These are phyloP conservation scores for Amanita exitialis DNA, from an alignment of 768 basidiomycete genomes.

Conservation along the genomic window DNA sequence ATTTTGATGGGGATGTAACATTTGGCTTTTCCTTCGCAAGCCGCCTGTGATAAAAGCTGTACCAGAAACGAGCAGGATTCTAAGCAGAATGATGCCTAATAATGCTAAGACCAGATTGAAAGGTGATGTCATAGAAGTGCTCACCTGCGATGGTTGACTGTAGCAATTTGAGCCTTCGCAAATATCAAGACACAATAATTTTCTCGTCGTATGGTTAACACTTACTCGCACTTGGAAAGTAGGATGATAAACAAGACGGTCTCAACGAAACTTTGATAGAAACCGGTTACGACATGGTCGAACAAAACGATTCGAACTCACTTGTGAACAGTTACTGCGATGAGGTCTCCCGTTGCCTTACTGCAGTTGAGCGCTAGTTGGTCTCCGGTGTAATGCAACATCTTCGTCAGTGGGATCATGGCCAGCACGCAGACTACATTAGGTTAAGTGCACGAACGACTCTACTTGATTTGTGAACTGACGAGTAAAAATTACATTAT, in stretches of 20 bases:
- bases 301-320: slow-evolving; percentile 15
- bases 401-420: slow-evolving; percentile 35
- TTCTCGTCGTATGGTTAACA: slow-evolving; percentile 9
- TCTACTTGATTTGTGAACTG: background rate
- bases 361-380: slow-evolving; percentile 48
- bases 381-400: slow-evolving; percentile 40
- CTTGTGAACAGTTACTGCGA: slow-evolving; percentile 60
- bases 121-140: slow-evolving; percentile 3
- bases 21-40: slow-evolving; percentile 50
- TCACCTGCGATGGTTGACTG: slow-evolving; percentile 63
- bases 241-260: slow-evolving; percentile 61
- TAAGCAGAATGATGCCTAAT: slow-evolving; percentile 60
- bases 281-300: no score
- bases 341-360: slow-evolving; percentile 54
- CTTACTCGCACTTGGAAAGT: slow-evolving; percentile 58
- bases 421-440: slow-evolving; percentile 33
- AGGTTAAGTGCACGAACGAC: background rate
- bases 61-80: slow-evolving; percentile 62
- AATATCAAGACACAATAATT: background rate
- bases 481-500: slow-evolving; percentile 8
- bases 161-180: slow-evolving; percentile 42
- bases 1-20: slow-evolving; percentile 52
- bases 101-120: background rate
- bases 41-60: slow-evolving; percentile 62
- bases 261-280: slow-evolving; percentile 47